Percentiles rank a stretch among this genome's conserved stretches.
Conservation (phyloP, 1,284 basidiomycete species). For the Schizophyllum amplum region DNA sequence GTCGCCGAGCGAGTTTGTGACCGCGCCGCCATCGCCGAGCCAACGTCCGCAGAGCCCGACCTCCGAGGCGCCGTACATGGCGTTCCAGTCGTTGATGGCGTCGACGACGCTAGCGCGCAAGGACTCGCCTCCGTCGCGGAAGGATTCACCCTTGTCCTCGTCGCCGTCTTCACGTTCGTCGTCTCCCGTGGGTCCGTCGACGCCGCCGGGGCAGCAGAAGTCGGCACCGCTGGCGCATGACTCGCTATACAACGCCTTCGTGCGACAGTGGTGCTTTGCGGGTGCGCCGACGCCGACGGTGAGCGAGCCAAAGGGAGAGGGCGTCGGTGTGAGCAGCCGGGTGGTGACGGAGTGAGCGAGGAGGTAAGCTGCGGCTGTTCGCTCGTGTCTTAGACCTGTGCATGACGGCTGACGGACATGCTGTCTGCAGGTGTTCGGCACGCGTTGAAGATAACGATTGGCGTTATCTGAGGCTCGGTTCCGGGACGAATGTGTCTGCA, state of each 20-base stretch:
- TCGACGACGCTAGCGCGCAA: no score
- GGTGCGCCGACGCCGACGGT: constrained; percentile 23
- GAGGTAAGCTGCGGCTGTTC: background rate
- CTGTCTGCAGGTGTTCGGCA: background rate
- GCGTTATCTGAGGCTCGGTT: no score
- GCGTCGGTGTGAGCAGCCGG: background rate
- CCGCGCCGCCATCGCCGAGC: background rate
- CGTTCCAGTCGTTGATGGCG: background rate
- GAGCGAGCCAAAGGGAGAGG: background rate
- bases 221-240: constrained; percentile 19
- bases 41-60: background rate
- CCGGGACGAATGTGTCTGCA: no score
- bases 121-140: no score
- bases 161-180: background rate
- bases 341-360: background rate
- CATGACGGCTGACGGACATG: background rate
- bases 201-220: constrained; percentile 9
- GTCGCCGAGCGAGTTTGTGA: background rate
- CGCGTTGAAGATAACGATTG: no score
- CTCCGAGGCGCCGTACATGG: background rate
- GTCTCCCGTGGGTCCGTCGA: constrained; percentile 1
- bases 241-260: constrained; percentile 50
- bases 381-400: background rate
- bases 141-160: constrained; percentile 2
- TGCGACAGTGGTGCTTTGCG: constrained; percentile 66